Base-by-base conservation (phyloP, 768 basidiomycete species). In the Podaxis sp. region DNA sequence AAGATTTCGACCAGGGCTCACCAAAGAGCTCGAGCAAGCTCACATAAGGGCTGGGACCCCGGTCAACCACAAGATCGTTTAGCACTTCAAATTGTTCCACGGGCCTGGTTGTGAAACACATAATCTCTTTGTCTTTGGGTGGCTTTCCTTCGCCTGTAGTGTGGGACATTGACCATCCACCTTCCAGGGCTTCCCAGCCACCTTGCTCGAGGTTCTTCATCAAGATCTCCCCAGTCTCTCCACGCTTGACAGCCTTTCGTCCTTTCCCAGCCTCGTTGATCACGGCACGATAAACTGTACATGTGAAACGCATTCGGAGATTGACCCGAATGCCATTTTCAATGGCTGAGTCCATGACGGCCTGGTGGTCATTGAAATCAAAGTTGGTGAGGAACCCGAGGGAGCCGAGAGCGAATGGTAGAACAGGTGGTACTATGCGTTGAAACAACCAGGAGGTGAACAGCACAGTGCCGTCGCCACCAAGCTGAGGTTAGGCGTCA, bases 371-470 rank as follows among this genome's bases (percentile, higher is more conserved):
- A 61, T 86, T 80, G 73, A 98, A 94, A 79, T 98, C 88, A 71
- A 98, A 98, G 72, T 95, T 97, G 47, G 94, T 98, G 58, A 96
- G 89, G 77, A 99, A 99, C 52, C 97, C 96, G 25, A 99, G 85
- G 4, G 96, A 98, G 49, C 97, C 97, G 27, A 99, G 83, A 1
- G 97, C 96, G 73, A 99, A 99, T 0, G 97, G 89, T 13, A 99
- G 88, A 40, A 98, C 94, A 12, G 97, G 97, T n/a, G 97, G 97
- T 15, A 98, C 97, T 69, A 99, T 94, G 57, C 89, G 88, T 73
- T 99, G 97, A 80, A 99, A 99, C 36, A 99, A 80, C 97, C 97
- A 98, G 2, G 97, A 98, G 4, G 97, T 97, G 78, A 98, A 99
- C 15, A 99, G 85, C 2, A 98, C 96, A 0, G 97, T 99, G 13